phyloP scores from a whole-genome alignment of 2,329 filamentous ascomycete genomes.

The Anthostomella pinea region DNA sequence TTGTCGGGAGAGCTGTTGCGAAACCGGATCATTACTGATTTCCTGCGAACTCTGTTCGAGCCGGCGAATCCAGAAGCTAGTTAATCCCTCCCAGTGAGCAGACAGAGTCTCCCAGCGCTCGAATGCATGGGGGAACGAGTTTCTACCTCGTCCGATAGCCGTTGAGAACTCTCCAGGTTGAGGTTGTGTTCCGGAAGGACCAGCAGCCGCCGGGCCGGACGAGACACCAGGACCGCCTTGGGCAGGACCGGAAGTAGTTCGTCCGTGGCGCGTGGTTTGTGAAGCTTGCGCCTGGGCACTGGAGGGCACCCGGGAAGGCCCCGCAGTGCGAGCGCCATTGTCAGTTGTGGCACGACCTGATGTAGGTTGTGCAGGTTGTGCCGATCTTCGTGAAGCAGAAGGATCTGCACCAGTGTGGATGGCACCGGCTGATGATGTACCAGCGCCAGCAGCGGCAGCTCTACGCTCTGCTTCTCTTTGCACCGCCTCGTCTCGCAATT shows the following conservation, averaged over 20 bases:
- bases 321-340: slow-evolving; percentile 15
- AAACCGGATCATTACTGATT: slow-evolving; percentile 76
- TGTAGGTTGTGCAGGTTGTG: slow-evolving; percentile 15
- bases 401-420: no score
- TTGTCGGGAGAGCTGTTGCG: slow-evolving; percentile 85
- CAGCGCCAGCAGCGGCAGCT: slow-evolving; percentile 35
- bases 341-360: slow-evolving; percentile 22
- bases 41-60: slow-evolving; percentile 89
- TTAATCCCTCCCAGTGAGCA: slow-evolving; percentile 96
- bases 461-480: slow-evolving; percentile 59
- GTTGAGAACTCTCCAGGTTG: slow-evolving; percentile 34
- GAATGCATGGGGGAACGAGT: slow-evolving; percentile 91
- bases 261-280: slow-evolving; percentile 23
- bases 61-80: slow-evolving; percentile 93
- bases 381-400: slow-evolving; percentile 19
- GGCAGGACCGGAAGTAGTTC: slow-evolving; percentile 15
- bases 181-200: slow-evolving; percentile 30
- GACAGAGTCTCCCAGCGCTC: slow-evolving; percentile 97
- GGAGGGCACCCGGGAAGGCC: slow-evolving; percentile 16
- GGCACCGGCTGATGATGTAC: no score
- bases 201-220: slow-evolving; percentile 26
- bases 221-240: slow-evolving; percentile 18
- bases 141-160: slow-evolving; percentile 43
- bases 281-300: slow-evolving; percentile 21
- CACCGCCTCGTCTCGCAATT: slow-evolving; percentile 53